Base-by-base conservation (phyloP, 2,329 filamentous ascomycete species). In the Xylariaceae sp. region DNA sequence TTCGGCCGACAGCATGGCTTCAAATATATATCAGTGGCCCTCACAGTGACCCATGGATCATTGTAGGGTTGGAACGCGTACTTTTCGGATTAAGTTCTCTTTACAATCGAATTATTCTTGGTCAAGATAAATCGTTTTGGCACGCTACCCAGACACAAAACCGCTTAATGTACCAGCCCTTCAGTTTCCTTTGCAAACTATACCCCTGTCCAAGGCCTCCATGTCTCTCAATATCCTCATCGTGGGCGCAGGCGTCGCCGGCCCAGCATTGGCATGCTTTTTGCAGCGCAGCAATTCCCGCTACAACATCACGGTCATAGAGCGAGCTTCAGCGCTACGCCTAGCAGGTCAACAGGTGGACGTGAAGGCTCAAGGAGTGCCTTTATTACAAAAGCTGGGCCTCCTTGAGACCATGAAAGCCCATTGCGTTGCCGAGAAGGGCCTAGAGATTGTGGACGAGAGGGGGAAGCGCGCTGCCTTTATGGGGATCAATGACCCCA, bases 211-310 rank as follows among this genome's bases (percentile, higher is more conserved):
- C 26, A 29, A 9, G 26, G 4, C 44, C 16, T 16, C 17, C 15
- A 57, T 56, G 26, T 54, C 59, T 12, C 49, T 72, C 41, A 71
- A 61, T 52, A 55, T 78, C 33, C 69, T 78, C 45, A 71, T 78
- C 44, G 59, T 64, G 37, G 71, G 72, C 42, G 68, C 62, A 3
- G 70, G 71, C 43, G 61, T 74, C 24, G 65, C 65, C 16, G 72
- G 71, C 4, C 66, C 69, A 0, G 60, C 66, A 0, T 56, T 71
- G 2, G 70, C 67, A 7, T 64, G 62, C 38, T 65, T 65, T 54
- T 60, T 74, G 4, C 68, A 54, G 8, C 57, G 59, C 3, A 59
- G 63, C 56, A 9, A 9, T 9, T 36, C 55, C 48, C 53, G 58
- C 18, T 57, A 64, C 47, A 48, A 55, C 12, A 63, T 72, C 42